Conservation (phyloP, 768 basidiomycete species). For the Punctularia strigosozonata region DNA sequence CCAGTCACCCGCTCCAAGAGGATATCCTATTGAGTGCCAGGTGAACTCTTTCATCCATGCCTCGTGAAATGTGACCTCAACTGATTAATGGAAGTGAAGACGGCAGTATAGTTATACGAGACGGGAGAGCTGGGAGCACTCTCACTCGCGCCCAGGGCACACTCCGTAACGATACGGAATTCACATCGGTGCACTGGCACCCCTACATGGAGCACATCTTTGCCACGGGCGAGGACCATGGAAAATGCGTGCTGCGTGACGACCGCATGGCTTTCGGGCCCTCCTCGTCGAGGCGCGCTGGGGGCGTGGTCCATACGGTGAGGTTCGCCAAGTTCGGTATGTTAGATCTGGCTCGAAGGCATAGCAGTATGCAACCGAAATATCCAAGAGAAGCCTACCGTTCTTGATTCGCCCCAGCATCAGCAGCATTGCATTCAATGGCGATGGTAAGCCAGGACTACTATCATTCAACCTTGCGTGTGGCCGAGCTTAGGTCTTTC, state of each 20-base stretch:
- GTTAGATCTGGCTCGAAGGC: background rate
- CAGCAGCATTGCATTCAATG: slow-evolving; percentile 59
- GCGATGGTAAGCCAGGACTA: slow-evolving; percentile 34
- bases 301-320: slow-evolving; percentile 48
- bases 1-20: slow-evolving; percentile 57
- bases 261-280: slow-evolving; percentile 64
- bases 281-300: slow-evolving; percentile 24
- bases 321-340: slow-evolving; percentile 11
- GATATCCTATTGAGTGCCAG: slow-evolving; percentile 62
- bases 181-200: slow-evolving; percentile 57
- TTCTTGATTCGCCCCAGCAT: slow-evolving; percentile 50
- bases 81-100: slow-evolving; percentile 40
- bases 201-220: slow-evolving; percentile 61
- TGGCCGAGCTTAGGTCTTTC: background rate
- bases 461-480: slow-evolving; percentile 2
- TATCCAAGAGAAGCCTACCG: slow-evolving; percentile 27
- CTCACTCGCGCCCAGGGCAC: slow-evolving; percentile 32
- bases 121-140: slow-evolving; percentile 31
- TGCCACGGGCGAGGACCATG: slow-evolving; percentile 46
- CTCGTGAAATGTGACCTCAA: background rate
- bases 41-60: slow-evolving; percentile 20
- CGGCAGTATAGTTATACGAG: slow-evolving; percentile 53
- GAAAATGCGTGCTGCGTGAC: slow-evolving; percentile 58
- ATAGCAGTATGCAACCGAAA: slow-evolving; percentile 30
- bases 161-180: slow-evolving; percentile 40